These are phyloP conservation scores for Hyparrhenia diplandra DNA, from an alignment of 176 grass and related monocot species.

Conservation along the genomic window DNA sequence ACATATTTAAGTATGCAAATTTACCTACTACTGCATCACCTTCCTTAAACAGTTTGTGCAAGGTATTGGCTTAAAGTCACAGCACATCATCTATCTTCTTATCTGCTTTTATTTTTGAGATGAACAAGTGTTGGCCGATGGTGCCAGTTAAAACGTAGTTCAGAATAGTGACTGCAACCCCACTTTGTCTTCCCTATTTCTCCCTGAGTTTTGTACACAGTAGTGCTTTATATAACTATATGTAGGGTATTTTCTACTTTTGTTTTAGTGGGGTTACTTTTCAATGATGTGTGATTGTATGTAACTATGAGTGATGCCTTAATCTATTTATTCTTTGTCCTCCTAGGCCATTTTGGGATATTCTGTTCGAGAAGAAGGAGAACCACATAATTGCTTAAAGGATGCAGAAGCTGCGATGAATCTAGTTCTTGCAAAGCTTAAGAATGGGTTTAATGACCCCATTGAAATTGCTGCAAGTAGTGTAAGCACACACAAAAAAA, in stretches of 20 bases:
- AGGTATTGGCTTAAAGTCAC: conserved; percentile 44
- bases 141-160: neutral
- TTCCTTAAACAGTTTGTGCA: conserved; percentile 84
- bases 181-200: neutral
- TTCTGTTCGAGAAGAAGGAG: conserved; percentile 68
- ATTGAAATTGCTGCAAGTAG: conserved; percentile 44
- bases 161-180: neutral
- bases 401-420: conserved; percentile 86
- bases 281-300: neutral
- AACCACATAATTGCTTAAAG: conserved; percentile 93
- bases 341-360: conserved; percentile 64
- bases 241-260: neutral
- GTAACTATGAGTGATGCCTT: neutral
- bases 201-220: neutral
- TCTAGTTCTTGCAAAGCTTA: conserved; percentile 72
- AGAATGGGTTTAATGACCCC: conserved; percentile 68
- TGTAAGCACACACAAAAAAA: conserved; percentile 31
- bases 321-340: conserved; percentile 30
- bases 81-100: conserved; percentile 9
- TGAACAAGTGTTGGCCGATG: neutral
- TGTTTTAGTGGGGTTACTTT: neutral
- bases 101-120: neutral
- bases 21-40: conserved; percentile 49
- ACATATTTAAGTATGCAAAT: conserved; percentile 75
- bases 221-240: neutral